Base-by-base conservation (phyloP, 1,284 basidiomycete genomes). In the Heterobasidion annosum region DNA sequence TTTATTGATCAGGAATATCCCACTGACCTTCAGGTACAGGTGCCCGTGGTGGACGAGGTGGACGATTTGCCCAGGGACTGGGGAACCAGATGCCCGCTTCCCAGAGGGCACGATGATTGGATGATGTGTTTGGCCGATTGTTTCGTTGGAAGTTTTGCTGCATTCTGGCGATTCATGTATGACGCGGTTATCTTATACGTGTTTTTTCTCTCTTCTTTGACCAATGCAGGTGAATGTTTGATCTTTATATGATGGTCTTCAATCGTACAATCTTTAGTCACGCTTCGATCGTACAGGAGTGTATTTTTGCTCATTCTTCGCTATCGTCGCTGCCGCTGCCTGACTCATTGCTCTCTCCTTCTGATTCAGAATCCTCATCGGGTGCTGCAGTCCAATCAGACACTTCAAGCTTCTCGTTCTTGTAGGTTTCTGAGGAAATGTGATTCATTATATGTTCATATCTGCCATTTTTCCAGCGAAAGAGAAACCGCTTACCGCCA, bases 51-150 rank as follows among this genome's bases (percentile, higher is more conserved):
- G 83, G 85, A 37, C 78, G 88, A 50, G 88, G 88, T 40, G 78
- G 80, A 47, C 79, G 88, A 19, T 91, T 91, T 65, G 78, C 87
- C 9, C 88, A 91, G 66, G 88, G 88, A 33, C 73, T 91, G 44
- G 87, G 87, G 13, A 88, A 84, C 62, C 85, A 87, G 63, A 88
- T 90, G 86, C 16, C 52, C 19, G 52, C 52, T 10, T 37, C 52
- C 34, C 50, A 52, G 25, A 16, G 52, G 48, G 34, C 37, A 34
- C 44, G 52, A 16, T 53, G 34, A 37, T 33, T 18, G 16, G 12
- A 18, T 16, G 45, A 40, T 40, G 10, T 7, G 10, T 40, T 40
- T n/a, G 37, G 1, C n/a, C 37, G 12, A 40, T 40, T 4, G n/a
- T 40, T 10, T 40, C 4, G 37, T 40, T 40, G 10, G 10, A 10